Base-by-base conservation (phyloP, 2,329 filamentous ascomycete genomes). In the Macrophomina phaseolina region DNA sequence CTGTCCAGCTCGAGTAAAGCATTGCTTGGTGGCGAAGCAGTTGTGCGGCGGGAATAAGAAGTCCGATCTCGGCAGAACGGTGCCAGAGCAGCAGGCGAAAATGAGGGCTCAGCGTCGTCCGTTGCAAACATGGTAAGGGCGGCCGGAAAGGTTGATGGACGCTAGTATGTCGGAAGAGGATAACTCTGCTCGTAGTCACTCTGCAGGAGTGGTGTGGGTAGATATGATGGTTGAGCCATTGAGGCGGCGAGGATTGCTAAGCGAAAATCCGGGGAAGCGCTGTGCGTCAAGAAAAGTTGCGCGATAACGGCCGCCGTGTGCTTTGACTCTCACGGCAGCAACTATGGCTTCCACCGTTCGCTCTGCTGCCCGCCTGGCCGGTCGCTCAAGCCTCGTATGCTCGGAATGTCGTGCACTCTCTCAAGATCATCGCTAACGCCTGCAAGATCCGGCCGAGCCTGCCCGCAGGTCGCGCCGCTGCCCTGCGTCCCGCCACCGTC, bases 261-360 rank as follows among this genome's bases (percentile, higher is more conserved):
- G 64, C 64, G 64, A 66, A 46, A 66, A 66, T 52, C 64, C 42
- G 64, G 64, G 53, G 52, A 65, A 65, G 63, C 40, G n/a, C 58
- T 23, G 58, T 48, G 58, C 58, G 58, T 36, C 58, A 62, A 49
- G 53, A 65, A 65, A 58, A 65, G 63, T 58, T 65, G 48, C 63
- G 53, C 52, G 63, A 62, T 62, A 62, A 62, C 58, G 58, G 58
- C 58, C 58, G 58, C 45, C 40, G 58, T 32, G 38, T 42, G 58
- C 58, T 62, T 30, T 49, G 58, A 48, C 63, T 53, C 38, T 65
- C 63, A 56, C 63, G 46, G 23, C 63, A 58, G 51, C 64, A 40
- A 58, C 36, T 18, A 78, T 78, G 77, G 75, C 77, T 65, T 76
- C 78, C 76, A 76, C 76, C 67, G 67, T 77, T 70, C 75, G 76